Conservation (phyloP, 2,329 filamentous ascomycete genomes). For the Neocatenulostroma microsporum region DNA sequence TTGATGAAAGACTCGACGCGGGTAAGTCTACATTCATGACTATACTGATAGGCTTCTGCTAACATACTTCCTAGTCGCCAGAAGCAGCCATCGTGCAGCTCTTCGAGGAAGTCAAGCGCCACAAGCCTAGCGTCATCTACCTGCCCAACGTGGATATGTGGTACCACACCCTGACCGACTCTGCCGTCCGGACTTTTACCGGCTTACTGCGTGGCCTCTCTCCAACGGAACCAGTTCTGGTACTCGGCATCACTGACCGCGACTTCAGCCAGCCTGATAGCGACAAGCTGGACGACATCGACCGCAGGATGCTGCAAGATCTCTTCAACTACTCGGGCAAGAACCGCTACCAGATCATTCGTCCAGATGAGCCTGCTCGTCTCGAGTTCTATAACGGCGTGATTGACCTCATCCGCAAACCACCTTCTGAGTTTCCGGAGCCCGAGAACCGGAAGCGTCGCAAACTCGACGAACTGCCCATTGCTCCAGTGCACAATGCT, state of each 20-base stretch:
- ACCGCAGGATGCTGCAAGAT: conserved; percentile 58
- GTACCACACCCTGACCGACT: conserved; percentile 61
- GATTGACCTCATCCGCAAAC: conserved; percentile 66
- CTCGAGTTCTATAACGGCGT: conserved; percentile 71
- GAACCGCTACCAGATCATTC: conserved; percentile 63
- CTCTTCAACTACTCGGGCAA: conserved; percentile 79
- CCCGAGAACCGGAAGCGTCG: conserved; percentile 79
- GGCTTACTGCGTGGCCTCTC: conserved; percentile 73
- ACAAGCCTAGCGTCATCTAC: conserved; percentile 94
- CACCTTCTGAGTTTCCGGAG: conserved; percentile 80
- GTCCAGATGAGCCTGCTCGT: conserved; percentile 56
- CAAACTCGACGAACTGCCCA: conserved; percentile 65
- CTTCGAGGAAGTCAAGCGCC: conserved; percentile 85
- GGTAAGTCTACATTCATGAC: conserved; percentile 28
- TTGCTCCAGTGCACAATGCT: conserved; percentile 60
- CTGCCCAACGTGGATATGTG: conserved; percentile 85
- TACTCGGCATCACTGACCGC: conserved; percentile 77
- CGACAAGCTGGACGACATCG: conserved; percentile 43
- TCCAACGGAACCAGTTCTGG: conserved; percentile 81
- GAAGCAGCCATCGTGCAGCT: conserved; percentile 86
- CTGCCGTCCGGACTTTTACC: conserved; percentile 69
- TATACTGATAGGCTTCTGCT: no score
- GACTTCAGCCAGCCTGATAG: conserved; percentile 36
- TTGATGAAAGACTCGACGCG: conserved; percentile 75
- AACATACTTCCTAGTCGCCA: conserved; percentile 43